Base-by-base conservation (phyloP, 129 eudicot species). In the Pseudognaphalium luteoalbum region DNA sequence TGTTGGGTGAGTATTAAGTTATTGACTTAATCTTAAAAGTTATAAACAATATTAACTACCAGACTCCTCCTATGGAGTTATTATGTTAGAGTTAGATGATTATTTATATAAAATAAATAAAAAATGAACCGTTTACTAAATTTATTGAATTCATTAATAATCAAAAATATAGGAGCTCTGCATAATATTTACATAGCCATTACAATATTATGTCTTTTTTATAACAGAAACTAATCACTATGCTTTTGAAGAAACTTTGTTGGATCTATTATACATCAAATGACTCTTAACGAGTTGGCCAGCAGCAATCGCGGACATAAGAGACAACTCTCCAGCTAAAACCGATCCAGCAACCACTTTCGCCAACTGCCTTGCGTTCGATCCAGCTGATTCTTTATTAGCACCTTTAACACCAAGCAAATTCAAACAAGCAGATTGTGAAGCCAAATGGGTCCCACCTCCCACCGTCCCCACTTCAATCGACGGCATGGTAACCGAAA, bases 391-490 rank as follows among this genome's bases (percentile, higher is more conserved):
- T 6, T 79, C 88, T 70, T 81, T 87, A 80, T 73, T 87, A 16
- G 96, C 89, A 57, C 96, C 96, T 72, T 87, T 89, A 59, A 89
- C 91, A 44, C 96, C 96, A 8, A 89, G 82, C 71, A 89, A 75
- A 86, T 89, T 89, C 50, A 89, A 69, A 68, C 96, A 89, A 34
- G 96, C 96, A 65, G 96, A 83, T 57, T 87, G 96, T 37, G 96
- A 89, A 58, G 91, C 88, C 33, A 89, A 77, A 32, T 89, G 89
- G 28, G 96, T 89, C 34, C 96, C 96, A 39, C 96, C 96, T 41
- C 91, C 96, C 33, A 89, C 91, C 8, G 91, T 89, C 10, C 89
- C 96, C 57, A 89, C 96, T 89, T 87, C 91, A 74, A 89, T 87
- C 10, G 96, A 89, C 32, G 96, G 91, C 96, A 89, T 89, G 67